These are phyloP conservation scores for Boletus semigastroideus DNA, from an alignment of 1,284 basidiomycete species.

Conservation along the genomic window DNA sequence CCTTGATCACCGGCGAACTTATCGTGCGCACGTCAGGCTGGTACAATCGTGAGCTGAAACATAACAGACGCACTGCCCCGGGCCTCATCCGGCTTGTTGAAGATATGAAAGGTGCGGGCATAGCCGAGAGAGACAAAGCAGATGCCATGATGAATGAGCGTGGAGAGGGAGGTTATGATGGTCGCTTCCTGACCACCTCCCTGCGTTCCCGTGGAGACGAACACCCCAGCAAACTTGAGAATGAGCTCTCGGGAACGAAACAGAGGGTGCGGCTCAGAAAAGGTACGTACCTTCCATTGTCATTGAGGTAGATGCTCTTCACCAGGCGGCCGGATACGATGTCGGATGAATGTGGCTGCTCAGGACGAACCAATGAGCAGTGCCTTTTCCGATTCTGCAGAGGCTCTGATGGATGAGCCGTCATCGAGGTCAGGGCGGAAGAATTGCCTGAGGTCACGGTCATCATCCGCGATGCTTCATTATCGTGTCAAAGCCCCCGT, in stretches of 20 bases:
- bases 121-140: constrained; percentile 56
- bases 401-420: no score
- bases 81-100: constrained; percentile 41
- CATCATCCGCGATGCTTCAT: no score
- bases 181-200: constrained; percentile 53
- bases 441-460: no score
- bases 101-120: constrained; percentile 34
- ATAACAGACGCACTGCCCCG: constrained; percentile 39
- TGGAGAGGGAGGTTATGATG: constrained; percentile 49
- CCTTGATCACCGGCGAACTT: constrained; percentile 47
- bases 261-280: neutral
- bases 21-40: neutral
- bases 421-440: no score
- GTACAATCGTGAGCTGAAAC: no score
- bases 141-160: constrained; percentile 55
- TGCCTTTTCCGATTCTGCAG: no score
- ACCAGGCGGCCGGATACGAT: no score
- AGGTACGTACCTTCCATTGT: constrained; percentile 36
- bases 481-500: no score
- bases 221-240: constrained; percentile 49
- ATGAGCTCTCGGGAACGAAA: constrained; percentile 1
- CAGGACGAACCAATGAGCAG: no score
- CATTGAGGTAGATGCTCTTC: no score
- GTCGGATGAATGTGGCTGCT: no score
- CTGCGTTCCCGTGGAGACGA: constrained; percentile 43